phyloP scores from a whole-genome alignment of 306 rosid genomes.

The Hippophae rhamnoides region DNA sequence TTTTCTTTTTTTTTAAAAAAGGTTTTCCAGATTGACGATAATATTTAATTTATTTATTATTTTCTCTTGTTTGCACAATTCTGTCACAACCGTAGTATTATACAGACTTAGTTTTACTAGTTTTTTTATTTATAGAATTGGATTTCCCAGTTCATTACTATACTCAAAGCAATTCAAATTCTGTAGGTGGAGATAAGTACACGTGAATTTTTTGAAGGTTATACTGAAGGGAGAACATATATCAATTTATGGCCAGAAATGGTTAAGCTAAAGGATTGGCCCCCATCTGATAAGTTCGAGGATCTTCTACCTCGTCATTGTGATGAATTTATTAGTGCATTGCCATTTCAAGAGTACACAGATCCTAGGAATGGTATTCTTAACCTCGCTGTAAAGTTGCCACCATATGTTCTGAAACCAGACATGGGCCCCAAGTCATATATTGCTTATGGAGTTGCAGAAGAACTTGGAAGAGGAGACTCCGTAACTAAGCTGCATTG shows the following conservation, averaged over 20 bases:
- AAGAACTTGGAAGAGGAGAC: slow-evolving; percentile 90
- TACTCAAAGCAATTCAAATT: background rate
- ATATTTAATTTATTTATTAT: no score
- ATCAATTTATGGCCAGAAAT: slow-evolving; percentile 75
- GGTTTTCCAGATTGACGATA: no score
- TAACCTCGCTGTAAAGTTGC: slow-evolving; percentile 83
- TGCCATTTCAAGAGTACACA: slow-evolving; percentile 76
- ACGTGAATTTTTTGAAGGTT: slow-evolving; percentile 63
- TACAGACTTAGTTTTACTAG: background rate
- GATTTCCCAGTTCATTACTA: slow-evolving; percentile 10
- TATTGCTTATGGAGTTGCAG: slow-evolving; percentile 62
- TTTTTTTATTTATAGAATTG: slow-evolving; percentile 6
- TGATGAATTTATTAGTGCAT: slow-evolving; percentile 63
- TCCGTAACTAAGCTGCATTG: slow-evolving; percentile 89
- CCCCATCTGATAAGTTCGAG: slow-evolving; percentile 85
- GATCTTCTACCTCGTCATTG: slow-evolving; percentile 84
- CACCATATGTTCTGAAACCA: slow-evolving; percentile 57
- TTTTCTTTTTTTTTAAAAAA: no score
- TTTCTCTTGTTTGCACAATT: no score
- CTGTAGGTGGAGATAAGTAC: slow-evolving; percentile 66
- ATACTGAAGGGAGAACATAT: slow-evolving; percentile 62
- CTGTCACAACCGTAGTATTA: no score
- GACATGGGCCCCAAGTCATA: slow-evolving; percentile 93
- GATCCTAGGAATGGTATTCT: slow-evolving; percentile 69
- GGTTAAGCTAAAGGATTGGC: slow-evolving; percentile 94